Evolutionary conservation across 768 basidiomycete species (phyloP), one percentile per base, ranked within the genome.

Genomic region (Collybia sordida): DNA sequence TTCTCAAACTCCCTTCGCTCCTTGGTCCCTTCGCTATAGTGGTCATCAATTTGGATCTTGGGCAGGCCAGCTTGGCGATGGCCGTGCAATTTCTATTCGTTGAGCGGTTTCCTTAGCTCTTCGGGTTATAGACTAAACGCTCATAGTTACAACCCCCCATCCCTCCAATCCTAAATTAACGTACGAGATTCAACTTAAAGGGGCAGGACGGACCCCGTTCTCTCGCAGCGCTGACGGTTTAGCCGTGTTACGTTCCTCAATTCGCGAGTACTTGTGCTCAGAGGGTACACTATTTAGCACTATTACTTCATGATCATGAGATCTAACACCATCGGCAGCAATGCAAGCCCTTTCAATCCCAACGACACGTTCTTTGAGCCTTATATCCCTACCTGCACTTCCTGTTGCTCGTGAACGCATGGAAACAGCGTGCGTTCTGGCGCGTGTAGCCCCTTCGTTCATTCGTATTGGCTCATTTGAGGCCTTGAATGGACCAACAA

Each of bases 1-100:
- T 1, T 51, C 49, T 11, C 36, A 48, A 6, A 42, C 54, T 0
- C 55, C 64, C 1, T 88, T 88, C 58, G 82, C 83, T 3, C 87
- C 96, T 0, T 98, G 93, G 91, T 86, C 90, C 4, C 75, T 93
- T 24, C 77, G 93, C 14, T 98, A 98, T 64, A 92, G 89, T 54
- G 95, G 94, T 0, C 90, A 93, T 61, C 91, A 93, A 58, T 94
- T 93, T 59, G 92, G 93, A 0, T 69, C 62, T 2, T 98, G 88
- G 85, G 95, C 97, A 0, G 93, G 94, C 21, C 97, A 98, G 63
- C 77, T 99, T 3, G 97, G 97, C 11, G 96, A 98, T 60, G 97
- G 97, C 0, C 79, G 97, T 15, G 96, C 97, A 1, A 90, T 93
- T n/a, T 90, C 90, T 7, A 81, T 99, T 44, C 69, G 78, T 78